Base-by-base conservation (phyloP, 1,284 basidiomycete species). In the Ganoderma multipileum region DNA sequence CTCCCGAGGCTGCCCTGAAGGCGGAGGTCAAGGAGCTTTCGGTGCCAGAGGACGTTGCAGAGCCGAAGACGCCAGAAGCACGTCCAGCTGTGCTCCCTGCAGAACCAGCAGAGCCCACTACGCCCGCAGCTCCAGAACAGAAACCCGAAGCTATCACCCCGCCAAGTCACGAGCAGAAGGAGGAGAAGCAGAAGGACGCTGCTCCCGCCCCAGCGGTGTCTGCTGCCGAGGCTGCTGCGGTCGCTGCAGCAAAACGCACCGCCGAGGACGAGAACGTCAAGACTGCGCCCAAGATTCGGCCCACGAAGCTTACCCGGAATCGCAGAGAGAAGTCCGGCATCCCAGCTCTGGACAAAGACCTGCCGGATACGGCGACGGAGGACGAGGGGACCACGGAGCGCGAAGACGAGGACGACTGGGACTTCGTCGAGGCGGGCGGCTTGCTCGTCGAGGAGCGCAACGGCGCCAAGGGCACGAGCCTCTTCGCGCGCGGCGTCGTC, bases 401-500 rank as follows among this genome's bases (percentile, higher is more conserved):
- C 57, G 88, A 90, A 30, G 90, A 91, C 64, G 90, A 91, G 59
- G 92, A 93, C 63, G 94, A 95, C 70, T 95, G 94, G 94, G 94
- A 95, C 84, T 89, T 95, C 70, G 86, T 95, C 67, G 94, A 95
- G 74, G 87, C 87, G 1, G 78, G 77, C 68, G 89, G 82, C 18
- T 8, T 63, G 64, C 91, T 91, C 73, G 89, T 88, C 23, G 92
- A 94, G 76, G 93, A 95, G 70, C 84, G 88, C 67, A 95, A 95
- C 73, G 93, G 93, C 12, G 82, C 88, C 44, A 89, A 89, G 76
- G 91, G 88, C 7, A 88, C 88, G 41, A 95, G 90, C 77, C 82
- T 95, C 60, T 95, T 95, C 76, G 92, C 94, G 47, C 89, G 93
- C 39, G 93, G 94, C 18, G 92, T 94, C 52, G 92, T 95, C 64